phyloP scores from a whole-genome alignment of 1,284 basidiomycete genomes.

The Cutaneotrichosporon cavernicola region DNA sequence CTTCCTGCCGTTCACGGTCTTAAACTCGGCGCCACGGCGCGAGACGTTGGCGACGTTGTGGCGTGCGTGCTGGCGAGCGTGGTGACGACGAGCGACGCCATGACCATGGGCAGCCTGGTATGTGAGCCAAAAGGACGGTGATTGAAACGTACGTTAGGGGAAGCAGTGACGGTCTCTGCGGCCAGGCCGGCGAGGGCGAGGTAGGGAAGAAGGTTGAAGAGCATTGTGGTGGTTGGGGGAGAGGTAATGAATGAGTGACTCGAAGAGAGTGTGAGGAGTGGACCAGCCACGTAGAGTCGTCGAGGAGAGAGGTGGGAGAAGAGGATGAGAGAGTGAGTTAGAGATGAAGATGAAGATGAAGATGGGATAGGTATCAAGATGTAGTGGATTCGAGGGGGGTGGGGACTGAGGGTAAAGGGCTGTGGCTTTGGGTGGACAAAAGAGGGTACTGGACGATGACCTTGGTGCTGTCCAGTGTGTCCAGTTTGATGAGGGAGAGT shows the following conservation, averaged over 20 bases:
- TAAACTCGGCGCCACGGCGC: neutral
- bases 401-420: too few relatives aligned
- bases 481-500: too few relatives aligned
- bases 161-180: neutral
- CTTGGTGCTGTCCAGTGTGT: too few relatives aligned
- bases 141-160: neutral
- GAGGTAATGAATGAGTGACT: neutral
- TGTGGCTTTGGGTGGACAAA: too few relatives aligned
- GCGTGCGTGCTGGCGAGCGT: neutral
- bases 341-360: neutral
- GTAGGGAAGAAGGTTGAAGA: neutral
- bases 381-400: too few relatives aligned
- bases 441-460: too few relatives aligned
- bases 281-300: neutral
- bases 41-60: neutral
- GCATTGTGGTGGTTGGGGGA: neutral
- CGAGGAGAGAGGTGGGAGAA: neutral
- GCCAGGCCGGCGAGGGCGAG: neutral
- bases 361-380: too few relatives aligned
- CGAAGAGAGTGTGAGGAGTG: conserved; percentile 7
- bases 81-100: conserved; percentile 1
- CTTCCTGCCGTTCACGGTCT: neutral
- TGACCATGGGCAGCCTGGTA: neutral
- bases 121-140: neutral
- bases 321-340: neutral